Conservation (phyloP, 192 early-diverging fungal genomes). For the Linnemannia exigua region DNA sequence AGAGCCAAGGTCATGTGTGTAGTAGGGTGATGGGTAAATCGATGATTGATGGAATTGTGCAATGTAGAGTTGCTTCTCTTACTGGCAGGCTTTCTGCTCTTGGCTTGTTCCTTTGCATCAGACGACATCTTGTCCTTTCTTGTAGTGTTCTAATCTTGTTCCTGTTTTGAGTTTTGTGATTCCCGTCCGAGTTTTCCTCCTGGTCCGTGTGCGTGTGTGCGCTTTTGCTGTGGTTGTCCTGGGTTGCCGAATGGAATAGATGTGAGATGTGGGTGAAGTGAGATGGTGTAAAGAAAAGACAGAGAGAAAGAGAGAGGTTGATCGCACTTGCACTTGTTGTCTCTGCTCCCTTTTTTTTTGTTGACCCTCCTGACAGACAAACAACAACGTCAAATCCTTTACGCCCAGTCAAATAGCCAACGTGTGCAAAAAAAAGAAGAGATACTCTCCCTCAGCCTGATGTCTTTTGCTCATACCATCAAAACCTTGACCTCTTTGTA, state of each 20-base stretch:
- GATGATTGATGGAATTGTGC: background rate
- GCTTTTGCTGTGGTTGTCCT: background rate
- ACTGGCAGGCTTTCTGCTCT: background rate
- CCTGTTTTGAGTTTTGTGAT: background rate
- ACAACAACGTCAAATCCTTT: background rate
- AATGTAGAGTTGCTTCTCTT: background rate
- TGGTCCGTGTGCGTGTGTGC: background rate
- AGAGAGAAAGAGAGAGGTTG: background rate
- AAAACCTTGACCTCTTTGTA: background rate
- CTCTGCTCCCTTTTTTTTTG: background rate
- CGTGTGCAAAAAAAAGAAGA: background rate
- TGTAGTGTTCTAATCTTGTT: background rate
- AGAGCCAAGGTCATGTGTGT: too few species aligned
- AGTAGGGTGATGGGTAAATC: background rate
- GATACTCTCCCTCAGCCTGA: background rate
- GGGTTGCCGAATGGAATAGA: background rate
- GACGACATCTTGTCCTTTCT: background rate
- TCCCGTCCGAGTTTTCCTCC: background rate
- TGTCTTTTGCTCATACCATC: background rate
- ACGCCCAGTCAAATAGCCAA: background rate
- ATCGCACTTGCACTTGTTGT: background rate
- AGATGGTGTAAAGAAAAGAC: background rate
- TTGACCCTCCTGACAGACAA: background rate
- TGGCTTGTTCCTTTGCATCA: conserved; percentile 3
- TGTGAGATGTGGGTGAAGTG: background rate